Evolutionary conservation across 148 eudicot genomes (phyloP).

Genomic region (Beta vulgaris): DNA sequence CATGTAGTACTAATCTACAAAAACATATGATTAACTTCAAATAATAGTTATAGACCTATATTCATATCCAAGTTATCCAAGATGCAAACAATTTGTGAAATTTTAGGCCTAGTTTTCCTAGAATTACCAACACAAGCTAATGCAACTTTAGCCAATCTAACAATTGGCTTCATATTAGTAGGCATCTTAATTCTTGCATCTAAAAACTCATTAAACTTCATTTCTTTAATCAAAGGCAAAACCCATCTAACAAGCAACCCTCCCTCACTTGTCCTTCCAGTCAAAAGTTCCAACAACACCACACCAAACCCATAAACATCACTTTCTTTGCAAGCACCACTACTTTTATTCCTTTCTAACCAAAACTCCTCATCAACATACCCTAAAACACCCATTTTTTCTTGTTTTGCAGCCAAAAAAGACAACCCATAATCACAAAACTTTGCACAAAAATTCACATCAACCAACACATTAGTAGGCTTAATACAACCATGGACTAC

Average conservation of each 20-base stretch:
- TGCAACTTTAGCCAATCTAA: slow-evolving; percentile 77
- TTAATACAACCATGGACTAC: slow-evolving; percentile 74
- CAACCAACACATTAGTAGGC: slow-evolving; percentile 72
- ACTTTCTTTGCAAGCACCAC: slow-evolving; percentile 68
- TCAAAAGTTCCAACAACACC: slow-evolving; percentile 75
- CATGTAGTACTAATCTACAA: too few species aligned
- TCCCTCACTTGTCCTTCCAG: slow-evolving; percentile 62
- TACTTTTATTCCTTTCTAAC: slow-evolving; percentile 33
- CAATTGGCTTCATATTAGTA: slow-evolving; percentile 44
- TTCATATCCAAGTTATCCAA: slow-evolving; percentile 59
- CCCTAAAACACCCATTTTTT: slow-evolving; percentile 47
- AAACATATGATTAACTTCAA: too few species aligned
- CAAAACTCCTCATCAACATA: slow-evolving; percentile 89
- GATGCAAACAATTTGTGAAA: slow-evolving; percentile 59
- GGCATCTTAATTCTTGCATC: slow-evolving; percentile 63
- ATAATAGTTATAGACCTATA: too few species aligned
- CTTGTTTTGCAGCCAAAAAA: slow-evolving; percentile 47
- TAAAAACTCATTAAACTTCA: slow-evolving; percentile 60
- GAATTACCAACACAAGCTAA: slow-evolving; percentile 79
- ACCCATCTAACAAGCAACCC: slow-evolving; percentile 73
- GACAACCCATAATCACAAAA: slow-evolving; percentile 80
- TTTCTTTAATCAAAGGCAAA: slow-evolving; percentile 78
- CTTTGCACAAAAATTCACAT: slow-evolving; percentile 56
- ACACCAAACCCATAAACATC: slow-evolving; percentile 92
- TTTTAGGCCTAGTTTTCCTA: slow-evolving; percentile 63